Evolutionary conservation across 176 grass and related monocot species (phyloP), one percentile per base, ranked within the genome.

Genomic region (Hordeum marinum): DNA sequence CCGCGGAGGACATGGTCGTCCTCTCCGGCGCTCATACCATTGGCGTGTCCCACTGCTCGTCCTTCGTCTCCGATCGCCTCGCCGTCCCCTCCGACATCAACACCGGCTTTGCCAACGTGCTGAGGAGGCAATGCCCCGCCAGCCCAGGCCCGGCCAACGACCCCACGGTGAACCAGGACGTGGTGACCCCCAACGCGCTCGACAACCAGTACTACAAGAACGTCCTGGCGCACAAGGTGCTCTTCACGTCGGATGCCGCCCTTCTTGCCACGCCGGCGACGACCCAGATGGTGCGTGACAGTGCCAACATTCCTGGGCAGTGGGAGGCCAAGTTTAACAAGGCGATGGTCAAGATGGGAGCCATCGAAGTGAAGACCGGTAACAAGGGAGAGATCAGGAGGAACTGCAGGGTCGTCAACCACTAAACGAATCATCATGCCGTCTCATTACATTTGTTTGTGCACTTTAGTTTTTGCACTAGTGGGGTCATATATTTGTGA

Each of bases 11-110:
- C 26, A 27, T 64, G 62, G 62, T 64, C 25, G 27, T 64, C 0
- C 62, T 64, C 11, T 64, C 62, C 1, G 62, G 62, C 62, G 62
- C 62, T 12, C 62, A 64, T 26, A 64, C 62, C 62, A 64, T 64
- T 0, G 62, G 62, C 2, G 5, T 27, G 25, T 64, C 62, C 12
- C 62, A 64, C 1, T 64, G 62, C 62, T 64, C 62, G 2, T 64
- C 62, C 6, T 64, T 10, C 79, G 64, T 18, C 63, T 3, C 79
- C 64, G 79, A 81, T 18, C 79, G 79, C 43, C 79, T 81, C 45
- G 46, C 21, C 7, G 63, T 24, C 0, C 79, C 64, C 64, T 81
- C 79, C 21, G 79, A 81, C 79, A 81, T 81, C 45, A 55, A 37
- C 79, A 45, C 79, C 1, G 63, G 45, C 12, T 48, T 81, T 0